Evolutionary conservation across 2,329 filamentous ascomycete species (phyloP).

Genomic region (Cordyceps sp.): DNA sequence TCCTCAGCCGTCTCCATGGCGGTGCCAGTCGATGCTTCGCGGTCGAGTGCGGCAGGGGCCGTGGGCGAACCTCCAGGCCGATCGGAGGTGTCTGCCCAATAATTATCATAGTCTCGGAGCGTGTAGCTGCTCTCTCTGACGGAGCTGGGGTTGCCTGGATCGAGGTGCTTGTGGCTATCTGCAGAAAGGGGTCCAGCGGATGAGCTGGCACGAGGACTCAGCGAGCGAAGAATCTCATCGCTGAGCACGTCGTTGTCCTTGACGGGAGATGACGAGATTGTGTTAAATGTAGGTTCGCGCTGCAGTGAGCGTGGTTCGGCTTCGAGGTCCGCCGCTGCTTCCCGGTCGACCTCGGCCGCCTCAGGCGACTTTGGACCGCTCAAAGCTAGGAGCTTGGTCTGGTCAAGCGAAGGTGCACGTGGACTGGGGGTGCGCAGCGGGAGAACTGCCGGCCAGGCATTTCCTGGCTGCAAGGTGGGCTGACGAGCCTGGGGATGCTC

Average conservation of each 20-base stretch:
- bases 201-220: constrained; percentile 30
- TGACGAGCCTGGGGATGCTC: background rate
- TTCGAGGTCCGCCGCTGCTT: constrained; percentile 14
- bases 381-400: background rate
- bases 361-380: background rate
- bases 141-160: constrained; percentile 5
- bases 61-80: constrained; percentile 2
- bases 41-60: background rate
- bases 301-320: constrained; percentile 19
- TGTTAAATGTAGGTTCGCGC: constrained; percentile 28
- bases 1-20: background rate
- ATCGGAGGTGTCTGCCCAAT: constrained; percentile 32
- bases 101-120: constrained; percentile 50
- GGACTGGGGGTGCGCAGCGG: constrained; percentile 19
- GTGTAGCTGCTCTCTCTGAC: constrained; percentile 44
- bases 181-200: constrained; percentile 4
- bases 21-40: too few relatives aligned
- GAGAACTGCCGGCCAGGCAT: constrained; percentile 8
- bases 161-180: constrained; percentile 5
- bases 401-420: constrained; percentile 1
- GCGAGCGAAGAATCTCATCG: constrained; percentile 58
- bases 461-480: background rate
- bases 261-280: constrained; percentile 33
- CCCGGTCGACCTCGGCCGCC: background rate
- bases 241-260: constrained; percentile 56